A percentile compares a stretch with the other conserved stretches of the same genome.
phyloP scores from a whole-genome alignment of 768 basidiomycete genomes.

The Kwoniella sp. region DNA sequence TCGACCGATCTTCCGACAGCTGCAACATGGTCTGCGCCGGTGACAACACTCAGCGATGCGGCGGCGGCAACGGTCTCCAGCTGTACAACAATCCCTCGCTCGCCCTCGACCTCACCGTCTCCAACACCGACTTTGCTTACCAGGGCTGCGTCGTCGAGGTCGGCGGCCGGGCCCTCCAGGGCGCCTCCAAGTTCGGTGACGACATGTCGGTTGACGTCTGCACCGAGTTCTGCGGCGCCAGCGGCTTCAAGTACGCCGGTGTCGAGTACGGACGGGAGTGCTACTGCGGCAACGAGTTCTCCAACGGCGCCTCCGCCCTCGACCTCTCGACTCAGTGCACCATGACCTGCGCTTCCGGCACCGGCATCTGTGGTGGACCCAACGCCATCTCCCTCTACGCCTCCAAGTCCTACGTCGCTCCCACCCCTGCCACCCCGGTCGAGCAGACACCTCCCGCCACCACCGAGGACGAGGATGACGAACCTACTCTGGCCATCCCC shows the following conservation, averaged over 20 bases:
- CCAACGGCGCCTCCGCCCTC: conserved; percentile 26
- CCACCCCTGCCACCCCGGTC: too few relatives aligned
- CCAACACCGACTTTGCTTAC: conserved; percentile 14
- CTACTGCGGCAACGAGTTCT: conserved; percentile 29
- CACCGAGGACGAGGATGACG: too few relatives aligned
- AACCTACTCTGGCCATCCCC: too few relatives aligned
- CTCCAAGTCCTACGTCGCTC: too few relatives aligned
- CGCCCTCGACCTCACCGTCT: conserved; percentile 7
- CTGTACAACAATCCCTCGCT: conserved; percentile 20
- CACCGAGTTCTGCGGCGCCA: conserved; percentile 20
- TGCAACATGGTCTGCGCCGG: conserved; percentile 22
- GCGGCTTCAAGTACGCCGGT: conserved; percentile 24
- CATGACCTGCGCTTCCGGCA: conserved; percentile 28
- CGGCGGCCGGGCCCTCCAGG: conserved; percentile 26
- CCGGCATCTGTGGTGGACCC: conserved; percentile 22
- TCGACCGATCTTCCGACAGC: conserved; percentile 4
- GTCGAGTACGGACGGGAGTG: conserved; percentile 35
- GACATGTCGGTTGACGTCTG: conserved; percentile 27
- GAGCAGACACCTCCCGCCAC: too few relatives aligned
- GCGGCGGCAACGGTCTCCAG: conserved; percentile 17
- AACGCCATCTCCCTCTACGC: conserved; percentile 17
- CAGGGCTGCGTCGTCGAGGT: conserved; percentile 30
- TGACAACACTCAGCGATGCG: conserved; percentile 7
- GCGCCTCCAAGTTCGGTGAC: conserved; percentile 12
- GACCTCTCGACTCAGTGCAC: conserved; percentile 13